Percentiles rank a stretch among this genome's conserved stretches.
phyloP scores from a whole-genome alignment of 2,329 filamentous ascomycete species.

The Fusarium burgessii region DNA sequence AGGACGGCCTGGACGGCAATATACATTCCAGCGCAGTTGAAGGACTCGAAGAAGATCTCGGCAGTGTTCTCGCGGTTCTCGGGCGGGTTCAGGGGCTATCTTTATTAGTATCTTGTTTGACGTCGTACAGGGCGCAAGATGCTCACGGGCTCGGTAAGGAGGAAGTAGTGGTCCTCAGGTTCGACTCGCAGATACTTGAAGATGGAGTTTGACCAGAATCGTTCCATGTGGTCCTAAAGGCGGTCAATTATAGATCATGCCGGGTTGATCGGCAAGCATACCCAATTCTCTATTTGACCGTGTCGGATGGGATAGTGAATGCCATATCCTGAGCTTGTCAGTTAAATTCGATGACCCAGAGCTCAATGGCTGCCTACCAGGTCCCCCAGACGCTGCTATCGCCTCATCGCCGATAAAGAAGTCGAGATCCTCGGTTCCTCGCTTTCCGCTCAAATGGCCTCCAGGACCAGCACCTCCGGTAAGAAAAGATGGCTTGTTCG shows the following conservation, averaged over 20 bases:
- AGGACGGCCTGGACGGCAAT: slow-evolving; percentile 98
- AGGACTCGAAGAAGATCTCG: slow-evolving; percentile 99
- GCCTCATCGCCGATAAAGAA: slow-evolving; percentile 99
- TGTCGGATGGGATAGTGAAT: slow-evolving; percentile 98
- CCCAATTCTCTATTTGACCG: slow-evolving; percentile 99
- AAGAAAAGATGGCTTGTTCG: slow-evolving; percentile 94
- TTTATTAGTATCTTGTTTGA: slow-evolving; percentile 23
- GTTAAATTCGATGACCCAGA: slow-evolving; percentile 14
- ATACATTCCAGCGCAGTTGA: slow-evolving; percentile 98
- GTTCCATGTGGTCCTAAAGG: slow-evolving; percentile 93
- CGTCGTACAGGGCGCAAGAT: slow-evolving; percentile 15
- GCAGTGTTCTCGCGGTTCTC: slow-evolving; percentile 99
- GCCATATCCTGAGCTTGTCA: slow-evolving; percentile 77
- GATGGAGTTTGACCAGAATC: slow-evolving; percentile 99
- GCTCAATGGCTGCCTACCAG: slow-evolving; percentile 66
- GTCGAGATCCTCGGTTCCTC: slow-evolving; percentile 96
- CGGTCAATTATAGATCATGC: slow-evolving; percentile 44
- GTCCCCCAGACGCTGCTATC: slow-evolving; percentile 82
- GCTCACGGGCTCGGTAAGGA: slow-evolving; percentile 93
- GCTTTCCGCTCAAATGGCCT: slow-evolving; percentile 88
- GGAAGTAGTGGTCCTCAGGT: slow-evolving; percentile 98
- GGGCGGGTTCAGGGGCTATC: slow-evolving; percentile 91
- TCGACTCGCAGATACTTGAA: slow-evolving; percentile 99
- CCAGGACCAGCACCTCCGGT: slow-evolving; percentile 87
- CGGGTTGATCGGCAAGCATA: slow-evolving; percentile 57